Evolutionary conservation across 805 yeast species (phyloP), one percentile per base, ranked within the genome.

Genomic region (Debaryomyces prosopidis): DNA sequence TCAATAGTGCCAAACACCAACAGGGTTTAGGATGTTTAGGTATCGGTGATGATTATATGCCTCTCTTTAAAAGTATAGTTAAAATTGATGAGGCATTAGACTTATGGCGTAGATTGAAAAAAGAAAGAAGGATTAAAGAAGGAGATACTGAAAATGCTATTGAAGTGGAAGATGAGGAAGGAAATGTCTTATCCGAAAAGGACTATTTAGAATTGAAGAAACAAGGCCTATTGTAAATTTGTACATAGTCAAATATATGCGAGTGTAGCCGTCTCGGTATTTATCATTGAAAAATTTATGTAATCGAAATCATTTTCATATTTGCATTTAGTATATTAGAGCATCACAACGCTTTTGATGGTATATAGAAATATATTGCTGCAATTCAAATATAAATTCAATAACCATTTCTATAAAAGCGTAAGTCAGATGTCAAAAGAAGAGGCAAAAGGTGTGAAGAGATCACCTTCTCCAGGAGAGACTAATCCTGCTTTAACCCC

Each of bases 81-180:
- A 68, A 65, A 8, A 85, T 92, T 11, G 68, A 76, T 3, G 97
- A 91, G 39, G 97, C 91, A 0, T 48, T 70, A 27, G 64, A 69
- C 11, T 63, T 94, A 23, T 79, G 86, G 81, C 68, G 70, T 2
- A 68, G 65, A 20, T 49, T 84, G 8, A 68, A 69, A 44, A 55
- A 60, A 40, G 69, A 71, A 39, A 53, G 58, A 4, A 60, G 76
- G 35, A 53, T 61, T 8, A 64, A 63, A 42, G 71, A 72, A 27
- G 69, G 68, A 18, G 70, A 74, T 43, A 60, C 57, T 38, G 87
- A 84, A 50, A 71, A 75, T 43, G 80, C 81, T 1, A 76, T 85
- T 10, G 96, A 94, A 63, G 87, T 91, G 30, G 98, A 92, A 62
- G 98, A 94, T 59, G 85, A 81, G 1, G 90, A 89, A 14, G 99